Evolutionary conservation across 1,139 yeast genomes (phyloP).

Genomic region (Sugiyamaella neomexicana): DNA sequence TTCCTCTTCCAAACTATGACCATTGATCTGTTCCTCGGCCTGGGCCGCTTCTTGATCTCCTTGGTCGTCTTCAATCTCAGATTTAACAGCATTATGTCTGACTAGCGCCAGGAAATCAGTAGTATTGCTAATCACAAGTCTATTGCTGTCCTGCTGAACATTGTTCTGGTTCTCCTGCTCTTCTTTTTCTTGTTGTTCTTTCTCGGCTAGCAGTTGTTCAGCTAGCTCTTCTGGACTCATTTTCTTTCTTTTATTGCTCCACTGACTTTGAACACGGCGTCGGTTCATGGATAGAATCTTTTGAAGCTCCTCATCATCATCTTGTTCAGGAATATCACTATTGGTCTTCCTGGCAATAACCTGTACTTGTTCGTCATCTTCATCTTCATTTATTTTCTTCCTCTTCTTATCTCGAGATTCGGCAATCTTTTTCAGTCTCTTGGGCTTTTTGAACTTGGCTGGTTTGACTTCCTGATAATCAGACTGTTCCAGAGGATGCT

Average conservation of each 20-base stretch:
- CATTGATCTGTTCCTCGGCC: background rate
- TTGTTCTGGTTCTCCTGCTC: constrained; percentile 17
- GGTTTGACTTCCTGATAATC: constrained; percentile 40
- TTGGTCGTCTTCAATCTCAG: constrained; percentile 3
- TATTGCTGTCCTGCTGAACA: constrained; percentile 17
- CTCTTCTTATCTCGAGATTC: constrained; percentile 29
- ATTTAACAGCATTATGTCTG: constrained; percentile 15
- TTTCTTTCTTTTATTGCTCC: constrained; percentile 26
- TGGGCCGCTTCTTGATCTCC: background rate
- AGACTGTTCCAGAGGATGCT: constrained; percentile 19
- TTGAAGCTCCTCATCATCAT: constrained; percentile 52
- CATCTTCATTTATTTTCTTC: constrained; percentile 29
- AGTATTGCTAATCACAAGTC: constrained; percentile 26
- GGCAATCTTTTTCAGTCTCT: constrained; percentile 37
- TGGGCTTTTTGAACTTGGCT: constrained; percentile 52
- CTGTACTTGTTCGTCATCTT: constrained; percentile 28
- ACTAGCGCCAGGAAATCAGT: constrained; percentile 28
- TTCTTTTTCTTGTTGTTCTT: constrained; percentile 18
- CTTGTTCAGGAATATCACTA: constrained; percentile 5
- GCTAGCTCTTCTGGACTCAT: constrained; percentile 31
- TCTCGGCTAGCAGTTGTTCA: constrained; percentile 25
- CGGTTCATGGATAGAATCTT: constrained; percentile 47
- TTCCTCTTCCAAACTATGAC: background rate
- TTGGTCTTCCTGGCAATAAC: constrained; percentile 26
- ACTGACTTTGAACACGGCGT: constrained; percentile 41